A percentile compares a stretch with the other conserved stretches of the same genome.
These are phyloP conservation scores for Xylaria castorea DNA, from an alignment of 495 filamentous ascomycete species.

Conservation along the genomic window DNA sequence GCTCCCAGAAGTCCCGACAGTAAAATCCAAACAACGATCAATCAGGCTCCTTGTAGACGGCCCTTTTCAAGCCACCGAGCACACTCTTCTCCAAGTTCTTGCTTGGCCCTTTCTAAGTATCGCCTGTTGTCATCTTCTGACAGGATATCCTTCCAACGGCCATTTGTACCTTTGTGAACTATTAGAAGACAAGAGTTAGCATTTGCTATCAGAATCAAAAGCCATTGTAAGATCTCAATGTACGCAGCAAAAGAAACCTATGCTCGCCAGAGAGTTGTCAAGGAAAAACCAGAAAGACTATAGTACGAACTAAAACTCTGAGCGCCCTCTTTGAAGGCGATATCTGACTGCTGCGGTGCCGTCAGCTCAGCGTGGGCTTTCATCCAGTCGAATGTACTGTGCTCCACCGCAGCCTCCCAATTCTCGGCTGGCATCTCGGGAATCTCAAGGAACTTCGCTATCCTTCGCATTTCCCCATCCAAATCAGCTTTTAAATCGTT, in stretches of 20 bases:
- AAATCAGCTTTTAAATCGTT: conserved; percentile 17
- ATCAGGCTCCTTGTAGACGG: background rate
- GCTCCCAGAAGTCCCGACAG: rapidly evolving
- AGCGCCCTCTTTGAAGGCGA: conserved; percentile 11
- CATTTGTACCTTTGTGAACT: conserved; percentile 21
- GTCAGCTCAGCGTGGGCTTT: conserved; percentile 8
- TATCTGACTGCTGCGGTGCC: background rate
- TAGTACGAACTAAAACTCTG: conserved; percentile 19
- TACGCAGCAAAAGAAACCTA: background rate
- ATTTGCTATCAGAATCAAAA: background rate
- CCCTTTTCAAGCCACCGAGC: conserved; percentile 17
- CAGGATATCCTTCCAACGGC: conserved; percentile 6
- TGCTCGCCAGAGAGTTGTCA: background rate
- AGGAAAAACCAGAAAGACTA: background rate
- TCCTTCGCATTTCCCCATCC: conserved; percentile 16
- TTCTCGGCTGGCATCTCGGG: conserved; percentile 8
- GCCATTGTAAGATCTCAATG: background rate
- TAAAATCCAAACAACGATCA: background rate
- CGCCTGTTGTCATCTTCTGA: conserved; percentile 16
- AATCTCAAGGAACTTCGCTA: conserved; percentile 16
- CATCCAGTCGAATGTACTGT: conserved; percentile 21
- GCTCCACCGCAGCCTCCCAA: conserved; percentile 15
- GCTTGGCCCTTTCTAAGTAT: conserved; percentile 11
- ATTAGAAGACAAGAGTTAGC: background rate
- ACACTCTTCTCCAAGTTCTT: conserved; percentile 17